phyloP scores from a whole-genome alignment of 2,329 filamentous ascomycete genomes.

The Talaromyces sp. region DNA sequence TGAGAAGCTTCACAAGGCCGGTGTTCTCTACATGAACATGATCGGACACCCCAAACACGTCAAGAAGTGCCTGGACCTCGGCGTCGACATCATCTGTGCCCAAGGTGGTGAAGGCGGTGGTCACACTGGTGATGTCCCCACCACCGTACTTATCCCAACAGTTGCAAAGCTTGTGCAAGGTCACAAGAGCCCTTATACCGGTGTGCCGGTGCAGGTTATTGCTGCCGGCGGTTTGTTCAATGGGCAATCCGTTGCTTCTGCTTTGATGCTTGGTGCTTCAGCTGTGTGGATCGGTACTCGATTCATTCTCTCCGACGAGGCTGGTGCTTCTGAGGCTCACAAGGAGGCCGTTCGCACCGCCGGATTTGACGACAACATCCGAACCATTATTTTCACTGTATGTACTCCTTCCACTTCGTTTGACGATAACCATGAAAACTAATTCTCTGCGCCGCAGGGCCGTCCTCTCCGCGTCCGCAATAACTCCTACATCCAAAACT shows the following conservation, averaged over 20 bases:
- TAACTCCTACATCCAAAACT: slow-evolving; percentile 91
- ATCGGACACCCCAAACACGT: slow-evolving; percentile 99
- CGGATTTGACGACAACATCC: slow-evolving; percentile 90
- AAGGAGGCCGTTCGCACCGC: slow-evolving; percentile 92
- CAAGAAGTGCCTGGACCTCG: slow-evolving; percentile 86
- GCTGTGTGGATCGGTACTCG: slow-evolving; percentile 96
- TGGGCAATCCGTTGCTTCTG: slow-evolving; percentile 80
- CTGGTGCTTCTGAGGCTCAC: slow-evolving; percentile 86
- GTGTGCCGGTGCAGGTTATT: slow-evolving; percentile 80
- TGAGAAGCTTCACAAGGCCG: slow-evolving; percentile 79
- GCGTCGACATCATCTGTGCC: slow-evolving; percentile 94
- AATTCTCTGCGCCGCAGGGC: no score
- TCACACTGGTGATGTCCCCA: slow-evolving; percentile 91
- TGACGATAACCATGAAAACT: no score
- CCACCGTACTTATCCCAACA: slow-evolving; percentile 83
- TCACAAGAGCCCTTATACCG: slow-evolving; percentile 80
- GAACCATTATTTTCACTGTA: slow-evolving; percentile 93
- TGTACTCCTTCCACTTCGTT: background rate
- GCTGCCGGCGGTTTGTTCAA: slow-evolving; percentile 93
- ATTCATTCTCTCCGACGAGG: slow-evolving; percentile 91
- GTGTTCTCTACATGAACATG: slow-evolving; percentile 99
- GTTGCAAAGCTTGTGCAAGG: slow-evolving; percentile 77
- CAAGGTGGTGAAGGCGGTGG: slow-evolving; percentile 97
- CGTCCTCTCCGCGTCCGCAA: slow-evolving; percentile 88
- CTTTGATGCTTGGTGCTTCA: slow-evolving; percentile 85